Percentiles rank a stretch among this genome's conserved stretches.
Conservation (phyloP, 768 basidiomycete species). For the Coprinellus aureogranulatus region DNA sequence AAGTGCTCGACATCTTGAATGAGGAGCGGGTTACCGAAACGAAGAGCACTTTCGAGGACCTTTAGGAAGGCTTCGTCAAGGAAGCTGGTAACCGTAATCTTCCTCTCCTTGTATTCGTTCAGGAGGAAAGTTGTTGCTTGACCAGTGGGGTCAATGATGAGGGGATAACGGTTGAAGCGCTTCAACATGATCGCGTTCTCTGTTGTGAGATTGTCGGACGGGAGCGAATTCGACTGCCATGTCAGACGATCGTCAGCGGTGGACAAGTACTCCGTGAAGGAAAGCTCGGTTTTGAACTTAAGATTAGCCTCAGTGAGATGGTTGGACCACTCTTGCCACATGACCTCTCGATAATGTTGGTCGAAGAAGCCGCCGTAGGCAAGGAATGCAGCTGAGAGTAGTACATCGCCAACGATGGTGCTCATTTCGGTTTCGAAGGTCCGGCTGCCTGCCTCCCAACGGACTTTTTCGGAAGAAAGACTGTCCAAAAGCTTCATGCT, state of each 20-base stretch:
- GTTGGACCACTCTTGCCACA: conserved; percentile 94
- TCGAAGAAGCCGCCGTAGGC: conserved; percentile 99
- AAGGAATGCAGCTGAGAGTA: conserved; percentile 93
- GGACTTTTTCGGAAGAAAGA: conserved; percentile 87
- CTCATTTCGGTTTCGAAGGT: conserved; percentile 98
- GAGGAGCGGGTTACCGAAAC: conserved; percentile 95
- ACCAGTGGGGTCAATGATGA: conserved; percentile 97
- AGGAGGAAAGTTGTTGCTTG: conserved; percentile 93
- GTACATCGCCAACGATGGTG: conserved; percentile 95
- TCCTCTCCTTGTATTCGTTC: conserved; percentile 92
- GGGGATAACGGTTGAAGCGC: conserved; percentile 94
- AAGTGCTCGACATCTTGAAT: conserved; percentile 98
- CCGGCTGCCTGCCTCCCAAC: conserved; percentile 93
- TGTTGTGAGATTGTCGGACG: conserved; percentile 90
- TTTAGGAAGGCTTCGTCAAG: conserved; percentile 98
- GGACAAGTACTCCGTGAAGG: conserved; percentile 92
- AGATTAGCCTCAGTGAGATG: conserved; percentile 88
- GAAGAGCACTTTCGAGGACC: conserved; percentile 95
- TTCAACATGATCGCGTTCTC: conserved; percentile 99
- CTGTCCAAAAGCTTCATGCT: conserved; percentile 94
- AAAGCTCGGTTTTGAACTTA: conserved; percentile 89
- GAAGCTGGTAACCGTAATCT: conserved; percentile 98
- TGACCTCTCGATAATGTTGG: conserved; percentile 93
- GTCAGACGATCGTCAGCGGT: conserved; percentile 93
- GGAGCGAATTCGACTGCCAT: conserved; percentile 96